Evolutionary conservation across 78 protist species (phyloP).

Genomic region (Dictyostelium capitatum): DNA sequence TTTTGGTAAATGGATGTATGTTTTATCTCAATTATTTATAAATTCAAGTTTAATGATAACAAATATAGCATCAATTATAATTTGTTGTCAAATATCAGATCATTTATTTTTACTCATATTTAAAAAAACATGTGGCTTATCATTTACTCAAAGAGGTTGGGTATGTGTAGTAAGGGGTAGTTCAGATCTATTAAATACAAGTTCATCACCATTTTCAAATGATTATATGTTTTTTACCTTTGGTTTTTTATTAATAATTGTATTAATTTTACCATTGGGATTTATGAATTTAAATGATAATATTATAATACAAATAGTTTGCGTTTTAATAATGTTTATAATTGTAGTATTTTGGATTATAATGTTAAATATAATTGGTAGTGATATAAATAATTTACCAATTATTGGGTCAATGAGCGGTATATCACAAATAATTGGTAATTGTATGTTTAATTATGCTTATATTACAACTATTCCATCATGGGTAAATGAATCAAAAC

Average conservation of each 20-base stretch:
- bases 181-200: no score
- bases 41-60: conserved; percentile 42
- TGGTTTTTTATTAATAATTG: conserved; percentile 43
- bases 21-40: conserved; percentile 46
- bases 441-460: conserved; percentile 80
- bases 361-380: conserved; percentile 29
- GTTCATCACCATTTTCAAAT: conserved; percentile 48
- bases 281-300: conserved; percentile 73
- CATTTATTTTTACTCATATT: conserved; percentile 49
- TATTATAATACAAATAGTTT: conserved; percentile 64
- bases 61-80: conserved; percentile 55
- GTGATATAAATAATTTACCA: conserved; percentile 32
- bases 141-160: conserved; percentile 44
- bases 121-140: conserved; percentile 53
- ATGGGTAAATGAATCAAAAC: conserved; percentile 82
- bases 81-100: conserved; percentile 63
- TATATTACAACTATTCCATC: conserved; percentile 70
- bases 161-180: conserved; percentile 2
- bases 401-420: conserved; percentile 9
- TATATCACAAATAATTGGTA: conserved; percentile 58
- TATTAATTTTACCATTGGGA: conserved; percentile 59
- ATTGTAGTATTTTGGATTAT: conserved; percentile 58
- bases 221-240: conserved; percentile 60
- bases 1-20: conserved; percentile 65
- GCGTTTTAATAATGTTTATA: conserved; percentile 23